A percentile compares a stretch with the other conserved stretches of the same genome.
These are phyloP conservation scores for Kwoniella dejecticola DNA, from an alignment of 768 basidiomycete species.

Conservation along the genomic window DNA sequence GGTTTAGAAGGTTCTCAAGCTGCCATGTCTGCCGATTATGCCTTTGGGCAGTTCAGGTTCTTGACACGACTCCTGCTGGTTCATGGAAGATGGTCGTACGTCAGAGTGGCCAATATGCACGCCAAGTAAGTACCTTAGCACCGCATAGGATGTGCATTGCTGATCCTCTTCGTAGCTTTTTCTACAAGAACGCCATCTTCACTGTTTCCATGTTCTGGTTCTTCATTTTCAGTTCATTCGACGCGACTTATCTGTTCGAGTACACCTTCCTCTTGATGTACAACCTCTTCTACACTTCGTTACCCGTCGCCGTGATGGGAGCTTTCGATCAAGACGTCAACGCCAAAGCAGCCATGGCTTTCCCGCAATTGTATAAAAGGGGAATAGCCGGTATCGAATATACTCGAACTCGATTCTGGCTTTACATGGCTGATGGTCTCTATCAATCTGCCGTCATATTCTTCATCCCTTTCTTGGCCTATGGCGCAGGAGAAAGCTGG, in stretches of 20 bases:
- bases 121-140: constrained; percentile 42
- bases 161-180: constrained; percentile 74
- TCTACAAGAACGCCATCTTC: constrained; percentile 79
- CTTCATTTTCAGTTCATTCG: constrained; percentile 89
- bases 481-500: constrained; percentile 68
- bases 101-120: constrained; percentile 87
- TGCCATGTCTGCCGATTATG: constrained; percentile 98
- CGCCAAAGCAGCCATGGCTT: constrained; percentile 82
- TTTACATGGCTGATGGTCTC: constrained; percentile 90
- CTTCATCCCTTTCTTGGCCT: constrained; percentile 72
- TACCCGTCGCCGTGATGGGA: constrained; percentile 88
- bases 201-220: constrained; percentile 78
- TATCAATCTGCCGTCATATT: constrained; percentile 88
- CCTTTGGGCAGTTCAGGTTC: constrained; percentile 95
- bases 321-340: constrained; percentile 96
- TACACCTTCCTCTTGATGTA: constrained; percentile 90
- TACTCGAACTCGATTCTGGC: constrained; percentile 87
- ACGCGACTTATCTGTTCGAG: constrained; percentile 91
- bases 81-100: constrained; percentile 96
- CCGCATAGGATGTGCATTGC: not conserved
- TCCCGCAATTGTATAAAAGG: constrained; percentile 92
- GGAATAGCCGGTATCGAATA: constrained; percentile 93
- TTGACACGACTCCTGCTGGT: constrained; percentile 86
- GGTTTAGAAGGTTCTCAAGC: constrained; percentile 97
- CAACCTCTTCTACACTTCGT: constrained; percentile 88